A percentile compares a stretch with the other conserved stretches of the same genome.
Conservation (phyloP, 1,284 basidiomycete genomes). For the Lignosus rhinocerotis region DNA sequence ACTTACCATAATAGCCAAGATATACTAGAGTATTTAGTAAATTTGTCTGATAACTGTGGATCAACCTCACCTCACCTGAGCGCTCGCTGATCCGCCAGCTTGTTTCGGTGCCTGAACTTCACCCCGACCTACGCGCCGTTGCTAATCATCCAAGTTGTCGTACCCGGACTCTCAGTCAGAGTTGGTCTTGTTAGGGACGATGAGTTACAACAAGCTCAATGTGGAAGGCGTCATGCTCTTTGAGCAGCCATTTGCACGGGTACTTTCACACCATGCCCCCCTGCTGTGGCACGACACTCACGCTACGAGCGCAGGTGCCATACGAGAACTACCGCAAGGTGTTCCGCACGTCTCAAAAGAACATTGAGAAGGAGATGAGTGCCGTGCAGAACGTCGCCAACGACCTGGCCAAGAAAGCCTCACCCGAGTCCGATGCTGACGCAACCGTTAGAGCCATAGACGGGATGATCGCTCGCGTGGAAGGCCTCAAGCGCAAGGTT, state of each 20-base stretch:
- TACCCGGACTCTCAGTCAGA: background rate
- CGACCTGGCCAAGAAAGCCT: slow-evolving; percentile 51
- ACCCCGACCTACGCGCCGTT: background rate
- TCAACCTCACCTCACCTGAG: too few relatives aligned
- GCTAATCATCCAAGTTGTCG: background rate
- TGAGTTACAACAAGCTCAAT: slow-evolving; percentile 56
- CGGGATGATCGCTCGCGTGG: slow-evolving; percentile 72
- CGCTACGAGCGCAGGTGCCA: slow-evolving; percentile 59
- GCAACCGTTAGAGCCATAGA: slow-evolving; percentile 61
- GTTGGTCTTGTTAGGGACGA: slow-evolving; percentile 25
- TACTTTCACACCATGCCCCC: slow-evolving; percentile 30
- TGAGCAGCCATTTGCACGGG: slow-evolving; percentile 84
- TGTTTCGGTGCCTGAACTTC: background rate
- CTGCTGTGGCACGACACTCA: background rate
- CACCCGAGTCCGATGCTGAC: slow-evolving; percentile 48
- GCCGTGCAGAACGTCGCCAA: slow-evolving; percentile 55
- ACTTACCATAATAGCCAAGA: too few relatives aligned
- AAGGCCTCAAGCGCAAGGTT: slow-evolving; percentile 83
- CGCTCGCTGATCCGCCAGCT: background rate
- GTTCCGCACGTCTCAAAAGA: slow-evolving; percentile 77
- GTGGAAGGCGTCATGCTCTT: slow-evolving; percentile 81
- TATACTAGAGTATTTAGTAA: too few relatives aligned
- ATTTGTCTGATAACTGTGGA: too few relatives aligned
- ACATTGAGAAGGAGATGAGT: slow-evolving; percentile 77
- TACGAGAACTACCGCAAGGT: slow-evolving; percentile 85